A percentile compares a stretch with the other conserved stretches of the same genome.
Evolutionary conservation across 306 rosid genomes (phyloP).

Genomic region (Castanospermum australe): DNA sequence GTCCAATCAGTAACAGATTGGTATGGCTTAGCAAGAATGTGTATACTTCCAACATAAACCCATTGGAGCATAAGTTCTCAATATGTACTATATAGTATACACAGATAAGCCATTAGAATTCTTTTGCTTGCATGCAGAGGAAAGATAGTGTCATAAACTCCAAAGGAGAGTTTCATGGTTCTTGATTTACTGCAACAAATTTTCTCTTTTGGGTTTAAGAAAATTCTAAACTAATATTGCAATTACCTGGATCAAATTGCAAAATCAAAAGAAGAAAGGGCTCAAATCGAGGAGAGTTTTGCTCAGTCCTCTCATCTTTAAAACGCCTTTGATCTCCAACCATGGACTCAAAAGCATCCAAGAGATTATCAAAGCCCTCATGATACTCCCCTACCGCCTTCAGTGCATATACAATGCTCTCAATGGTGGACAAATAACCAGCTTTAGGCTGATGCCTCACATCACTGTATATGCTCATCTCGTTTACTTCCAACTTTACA

Average conservation of each 20-base stretch:
- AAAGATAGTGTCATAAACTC: background rate
- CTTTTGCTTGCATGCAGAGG: background rate
- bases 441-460: constrained; percentile 80
- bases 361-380: constrained; percentile 62
- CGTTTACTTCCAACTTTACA: constrained; percentile 65
- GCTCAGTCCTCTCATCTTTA: constrained; percentile 70
- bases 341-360: constrained; percentile 83
- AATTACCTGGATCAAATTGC: background rate
- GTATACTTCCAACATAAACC: background rate
- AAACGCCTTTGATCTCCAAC: constrained; percentile 77
- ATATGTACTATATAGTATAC: background rate
- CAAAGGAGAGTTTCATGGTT: background rate
- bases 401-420: constrained; percentile 78
- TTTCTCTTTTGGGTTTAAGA: background rate
- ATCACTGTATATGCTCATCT: constrained; percentile 68
- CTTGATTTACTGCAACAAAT: background rate
- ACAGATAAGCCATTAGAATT: background rate
- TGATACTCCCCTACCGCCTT: constrained; percentile 56
- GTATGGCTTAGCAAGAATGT: background rate
- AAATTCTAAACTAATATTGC: background rate
- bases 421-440: constrained; percentile 80
- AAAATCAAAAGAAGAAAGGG: background rate
- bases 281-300: constrained; percentile 17
- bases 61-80: background rate
- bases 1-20: background rate